A percentile compares a stretch with the other conserved stretches of the same genome.
These are phyloP conservation scores for Russula dissimulans DNA, from an alignment of 768 basidiomycete species.

Conservation along the genomic window DNA sequence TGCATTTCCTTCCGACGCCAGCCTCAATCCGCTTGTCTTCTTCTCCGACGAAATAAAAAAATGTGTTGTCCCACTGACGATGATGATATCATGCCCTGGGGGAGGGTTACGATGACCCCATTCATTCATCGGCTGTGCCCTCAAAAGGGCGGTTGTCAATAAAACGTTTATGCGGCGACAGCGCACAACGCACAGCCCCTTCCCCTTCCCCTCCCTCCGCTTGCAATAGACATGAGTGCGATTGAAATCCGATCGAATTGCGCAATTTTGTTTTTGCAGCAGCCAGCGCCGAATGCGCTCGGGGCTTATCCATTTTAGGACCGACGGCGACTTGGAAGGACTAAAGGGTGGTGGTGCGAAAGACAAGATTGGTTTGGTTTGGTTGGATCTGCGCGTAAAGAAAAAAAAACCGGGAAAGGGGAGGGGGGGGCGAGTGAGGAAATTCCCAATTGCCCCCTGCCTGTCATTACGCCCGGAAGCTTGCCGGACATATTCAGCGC, in stretches of 20 bases:
- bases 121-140: not conserved
- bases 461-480: slow-evolving; percentile 12
- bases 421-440: not conserved
- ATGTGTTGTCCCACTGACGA: not conserved
- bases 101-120: not conserved
- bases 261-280: not conserved
- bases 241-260: slow-evolving; percentile 11
- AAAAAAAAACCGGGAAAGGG: slow-evolving; percentile 9
- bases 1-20: not conserved
- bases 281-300: slow-evolving; percentile 9
- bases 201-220: not conserved
- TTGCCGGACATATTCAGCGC: slow-evolving; percentile 6
- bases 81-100: slow-evolving; percentile 14
- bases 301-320: slow-evolving; percentile 15
- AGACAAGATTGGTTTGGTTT: slow-evolving; percentile 9
- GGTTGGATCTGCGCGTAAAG: slow-evolving; percentile 4
- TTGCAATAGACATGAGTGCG: not conserved
- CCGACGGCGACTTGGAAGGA: slow-evolving; percentile 14
- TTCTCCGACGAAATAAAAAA: not conserved
- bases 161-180: not conserved
- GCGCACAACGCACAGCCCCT: not conserved
- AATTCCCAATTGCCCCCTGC: slow-evolving; percentile 4
- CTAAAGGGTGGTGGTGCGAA: not conserved
- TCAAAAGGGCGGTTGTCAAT: not conserved
- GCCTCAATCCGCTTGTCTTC: slow-evolving; percentile 11